Percentiles rank a stretch among this genome's conserved stretches.
These are phyloP conservation scores for Tubosaeta sp. DNA, from an alignment of 768 basidiomycete species.

Conservation along the genomic window DNA sequence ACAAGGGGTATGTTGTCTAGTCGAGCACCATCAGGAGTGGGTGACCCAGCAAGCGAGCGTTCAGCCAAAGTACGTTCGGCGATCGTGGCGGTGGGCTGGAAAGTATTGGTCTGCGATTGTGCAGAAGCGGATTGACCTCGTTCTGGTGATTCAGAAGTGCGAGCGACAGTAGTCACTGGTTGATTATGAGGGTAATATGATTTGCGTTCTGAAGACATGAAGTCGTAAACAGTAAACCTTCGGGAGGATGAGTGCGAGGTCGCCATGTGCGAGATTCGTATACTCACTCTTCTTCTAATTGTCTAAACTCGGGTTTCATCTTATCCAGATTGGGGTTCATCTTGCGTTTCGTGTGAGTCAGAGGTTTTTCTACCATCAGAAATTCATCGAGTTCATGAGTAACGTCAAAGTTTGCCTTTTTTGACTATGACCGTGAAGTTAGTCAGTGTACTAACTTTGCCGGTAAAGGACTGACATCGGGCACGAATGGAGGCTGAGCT, in stretches of 20 bases:
- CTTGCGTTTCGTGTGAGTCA: constrained; percentile 91
- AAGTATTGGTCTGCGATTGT: constrained; percentile 37
- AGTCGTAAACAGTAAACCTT: constrained; percentile 91
- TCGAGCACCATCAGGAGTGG: constrained; percentile 26
- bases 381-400: constrained; percentile 97
- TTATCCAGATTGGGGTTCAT: constrained; percentile 79
- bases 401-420: constrained; percentile 97
- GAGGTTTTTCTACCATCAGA: constrained; percentile 95
- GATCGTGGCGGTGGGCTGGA: constrained; percentile 42
- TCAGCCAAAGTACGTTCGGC: constrained; percentile 38
- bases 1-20: constrained; percentile 43
- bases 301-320: constrained; percentile 86
- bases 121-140: constrained; percentile 24
- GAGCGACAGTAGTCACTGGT: constrained; percentile 38
- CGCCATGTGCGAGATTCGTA: neutral
- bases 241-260: constrained; percentile 9
- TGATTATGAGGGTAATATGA: constrained; percentile 90
- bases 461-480: constrained; percentile 66
- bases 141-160: constrained; percentile 25
- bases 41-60: constrained; percentile 40
- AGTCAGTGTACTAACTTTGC: neutral
- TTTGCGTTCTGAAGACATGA: constrained; percentile 60
- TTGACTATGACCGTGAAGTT: constrained; percentile 52
- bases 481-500: constrained; percentile 78
- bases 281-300: constrained; percentile 88